Evolutionary conservation across 2,329 filamentous ascomycete species (phyloP).

Genomic region (Ilyonectria destructans): DNA sequence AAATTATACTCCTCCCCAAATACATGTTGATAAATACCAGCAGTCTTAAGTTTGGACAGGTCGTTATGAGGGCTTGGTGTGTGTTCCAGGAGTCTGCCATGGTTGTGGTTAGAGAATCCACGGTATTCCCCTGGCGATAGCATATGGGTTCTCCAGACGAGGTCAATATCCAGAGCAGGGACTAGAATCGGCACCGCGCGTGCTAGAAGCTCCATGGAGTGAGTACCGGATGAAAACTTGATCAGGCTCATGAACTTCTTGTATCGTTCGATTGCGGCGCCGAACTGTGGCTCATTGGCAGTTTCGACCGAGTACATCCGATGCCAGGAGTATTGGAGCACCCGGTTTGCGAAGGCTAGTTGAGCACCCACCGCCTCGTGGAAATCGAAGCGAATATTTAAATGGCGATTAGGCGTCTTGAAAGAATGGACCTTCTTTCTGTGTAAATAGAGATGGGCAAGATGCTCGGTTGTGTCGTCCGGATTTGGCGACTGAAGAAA

Average conservation of each 20-base stretch:
- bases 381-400: conserved; percentile 29
- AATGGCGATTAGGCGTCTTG: not conserved
- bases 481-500: conserved; percentile 20
- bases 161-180: conserved; percentile 38
- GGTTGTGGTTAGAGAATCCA: conserved; percentile 25
- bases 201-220: not conserved
- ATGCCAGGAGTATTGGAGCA: conserved; percentile 40
- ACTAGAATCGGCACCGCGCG: not conserved
- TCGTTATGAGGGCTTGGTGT: conserved; percentile 26
- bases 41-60: conserved; percentile 11
- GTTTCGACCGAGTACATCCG: conserved; percentile 25
- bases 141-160: conserved; percentile 43
- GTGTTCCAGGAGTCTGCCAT: conserved; percentile 28
- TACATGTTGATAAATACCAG: conserved; percentile 27
- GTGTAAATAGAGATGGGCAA: conserved; percentile 13
- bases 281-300: conserved; percentile 22
- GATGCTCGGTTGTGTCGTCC: conserved; percentile 12
- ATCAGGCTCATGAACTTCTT: conserved; percentile 36
- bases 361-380: conserved; percentile 33
- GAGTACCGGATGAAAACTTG: not conserved
- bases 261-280: conserved; percentile 33
- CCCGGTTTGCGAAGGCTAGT: conserved; percentile 28
- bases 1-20: conserved; percentile 34
- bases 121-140: conserved; percentile 32
- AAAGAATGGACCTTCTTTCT: conserved; percentile 15